phyloP scores from a whole-genome alignment of 768 basidiomycete species.

The Mrakia gelida region DNA sequence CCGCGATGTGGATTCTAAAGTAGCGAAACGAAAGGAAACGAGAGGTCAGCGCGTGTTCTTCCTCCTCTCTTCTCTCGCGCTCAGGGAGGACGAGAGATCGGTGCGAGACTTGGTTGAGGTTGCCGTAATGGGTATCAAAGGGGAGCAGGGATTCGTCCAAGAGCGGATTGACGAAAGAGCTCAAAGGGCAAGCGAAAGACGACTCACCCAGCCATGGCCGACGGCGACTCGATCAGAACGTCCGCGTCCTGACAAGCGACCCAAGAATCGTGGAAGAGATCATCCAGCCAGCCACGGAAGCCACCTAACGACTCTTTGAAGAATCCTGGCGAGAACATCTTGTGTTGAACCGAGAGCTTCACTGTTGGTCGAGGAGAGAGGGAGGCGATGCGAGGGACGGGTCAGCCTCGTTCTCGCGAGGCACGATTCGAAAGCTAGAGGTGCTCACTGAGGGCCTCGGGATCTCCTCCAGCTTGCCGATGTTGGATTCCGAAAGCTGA shows the following conservation, averaged over 20 bases:
- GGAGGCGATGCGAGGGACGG: not conserved
- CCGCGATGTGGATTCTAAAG: constrained; percentile 58
- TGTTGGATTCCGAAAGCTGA: constrained; percentile 57
- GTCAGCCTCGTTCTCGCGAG: not conserved
- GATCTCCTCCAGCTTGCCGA: constrained; percentile 64
- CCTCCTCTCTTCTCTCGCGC: too few species aligned
- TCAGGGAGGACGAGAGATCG: too few species aligned
- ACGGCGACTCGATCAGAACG: constrained; percentile 60
- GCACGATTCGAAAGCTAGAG: constrained; percentile 22
- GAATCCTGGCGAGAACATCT: constrained; percentile 69
- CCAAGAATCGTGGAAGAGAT: constrained; percentile 60
- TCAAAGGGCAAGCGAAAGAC: too few species aligned
- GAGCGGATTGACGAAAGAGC: too few species aligned
- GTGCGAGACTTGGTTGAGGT: too few species aligned
- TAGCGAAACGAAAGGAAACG: too few species aligned
- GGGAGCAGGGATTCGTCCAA: too few species aligned
- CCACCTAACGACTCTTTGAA: constrained; percentile 60
- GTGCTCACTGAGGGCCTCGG: constrained; percentile 53
- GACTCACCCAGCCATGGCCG: constrained; percentile 57
- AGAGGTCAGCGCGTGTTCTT: too few species aligned
- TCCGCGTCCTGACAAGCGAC: constrained; percentile 61
- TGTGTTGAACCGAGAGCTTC: constrained; percentile 9
- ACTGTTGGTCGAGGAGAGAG: constrained; percentile 8
- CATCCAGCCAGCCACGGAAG: constrained; percentile 65
- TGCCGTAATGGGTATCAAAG: too few species aligned